A percentile compares a stretch with the other conserved stretches of the same genome.
phyloP scores from a whole-genome alignment of 495 filamentous ascomycete genomes.

The Venustampulla echinocandica region DNA sequence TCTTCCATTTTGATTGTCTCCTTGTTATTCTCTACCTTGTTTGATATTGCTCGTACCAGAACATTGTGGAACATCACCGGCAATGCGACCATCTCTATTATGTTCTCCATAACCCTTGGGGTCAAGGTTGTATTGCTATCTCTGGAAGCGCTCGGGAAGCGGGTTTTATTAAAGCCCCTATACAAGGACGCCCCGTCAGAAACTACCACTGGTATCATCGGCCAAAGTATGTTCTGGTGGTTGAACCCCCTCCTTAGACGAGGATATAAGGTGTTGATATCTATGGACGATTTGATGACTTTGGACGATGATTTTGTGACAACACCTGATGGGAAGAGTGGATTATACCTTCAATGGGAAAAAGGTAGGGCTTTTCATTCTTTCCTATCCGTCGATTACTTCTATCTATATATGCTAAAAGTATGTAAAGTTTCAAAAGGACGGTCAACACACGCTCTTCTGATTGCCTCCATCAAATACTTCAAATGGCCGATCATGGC shows the following conservation, averaged over 20 bases:
- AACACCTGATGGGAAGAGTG: slow-evolving; percentile 1
- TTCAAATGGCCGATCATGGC: slow-evolving; percentile 9
- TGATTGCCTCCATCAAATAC: slow-evolving; percentile 35
- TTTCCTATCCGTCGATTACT: neutral
- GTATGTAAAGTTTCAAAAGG: neutral
- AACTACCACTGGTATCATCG: slow-evolving; percentile 47
- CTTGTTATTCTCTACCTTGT: slow-evolving; percentile 47
- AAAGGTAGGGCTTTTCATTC: neutral
- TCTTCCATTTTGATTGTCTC: slow-evolving; percentile 54
- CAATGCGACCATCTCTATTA: neutral
- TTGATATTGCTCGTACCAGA: slow-evolving; percentile 41
- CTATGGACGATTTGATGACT: slow-evolving; percentile 30
- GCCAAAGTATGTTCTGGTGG: slow-evolving; percentile 48
- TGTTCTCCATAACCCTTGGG: slow-evolving; percentile 3
- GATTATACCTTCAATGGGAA: neutral
- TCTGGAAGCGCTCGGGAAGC: slow-evolving; percentile 12
- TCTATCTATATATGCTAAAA: neutral
- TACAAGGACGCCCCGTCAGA: slow-evolving; percentile 28
- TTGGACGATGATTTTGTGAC: slow-evolving; percentile 20
- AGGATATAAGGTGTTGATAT: slow-evolving; percentile 31
- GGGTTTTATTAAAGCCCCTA: slow-evolving; percentile 1
- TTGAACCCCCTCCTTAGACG: slow-evolving; percentile 43
- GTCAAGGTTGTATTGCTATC: neutral
- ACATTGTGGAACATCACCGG: slow-evolving; percentile 34
- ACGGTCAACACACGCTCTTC: slow-evolving; percentile 28